phyloP scores from a whole-genome alignment of 768 basidiomycete species.

The Sarcodon aspratus region DNA sequence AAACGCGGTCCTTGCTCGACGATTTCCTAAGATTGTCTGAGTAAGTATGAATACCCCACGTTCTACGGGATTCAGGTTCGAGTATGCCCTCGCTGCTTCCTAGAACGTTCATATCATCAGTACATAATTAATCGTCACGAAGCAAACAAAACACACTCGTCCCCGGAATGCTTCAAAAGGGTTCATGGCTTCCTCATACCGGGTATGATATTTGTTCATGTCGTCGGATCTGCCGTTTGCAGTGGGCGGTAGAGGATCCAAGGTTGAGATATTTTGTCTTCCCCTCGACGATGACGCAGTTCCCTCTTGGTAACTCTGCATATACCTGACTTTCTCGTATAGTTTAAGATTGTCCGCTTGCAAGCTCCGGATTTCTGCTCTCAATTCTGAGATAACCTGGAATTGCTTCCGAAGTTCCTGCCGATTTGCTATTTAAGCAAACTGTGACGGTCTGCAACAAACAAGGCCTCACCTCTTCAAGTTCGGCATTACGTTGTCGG shows the following conservation, averaged over 20 bases:
- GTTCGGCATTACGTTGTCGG: slow-evolving; percentile 90
- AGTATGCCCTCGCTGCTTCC: slow-evolving; percentile 93
- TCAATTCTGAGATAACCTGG: slow-evolving; percentile 88
- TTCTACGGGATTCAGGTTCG: slow-evolving; percentile 86
- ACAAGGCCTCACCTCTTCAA: slow-evolving; percentile 72
- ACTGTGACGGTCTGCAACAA: neutral
- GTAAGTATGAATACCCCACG: slow-evolving; percentile 80
- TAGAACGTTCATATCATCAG: slow-evolving; percentile 18
- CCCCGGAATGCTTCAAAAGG: slow-evolving; percentile 97
- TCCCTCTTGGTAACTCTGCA: slow-evolving; percentile 86
- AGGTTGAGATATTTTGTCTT: slow-evolving; percentile 37
- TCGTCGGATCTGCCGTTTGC: slow-evolving; percentile 43
- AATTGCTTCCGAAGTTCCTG: slow-evolving; percentile 94
- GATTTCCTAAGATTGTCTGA: slow-evolving; percentile 77
- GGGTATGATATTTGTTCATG: slow-evolving; percentile 78
- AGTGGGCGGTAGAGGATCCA: slow-evolving; percentile 51
- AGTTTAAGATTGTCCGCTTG: slow-evolving; percentile 95
- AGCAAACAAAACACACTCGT: slow-evolving; percentile 37
- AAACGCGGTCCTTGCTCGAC: slow-evolving; percentile 82
- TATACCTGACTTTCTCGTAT: slow-evolving; percentile 98
- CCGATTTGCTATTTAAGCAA: neutral
- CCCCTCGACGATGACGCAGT: slow-evolving; percentile 7
- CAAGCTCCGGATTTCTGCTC: slow-evolving; percentile 80
- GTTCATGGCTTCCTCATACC: slow-evolving; percentile 97
- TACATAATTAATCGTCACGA: neutral